Evolutionary conservation across 495 filamentous ascomycete species (phyloP), one percentile per base, ranked within the genome.

Genomic region (Aspergillus leporis): DNA sequence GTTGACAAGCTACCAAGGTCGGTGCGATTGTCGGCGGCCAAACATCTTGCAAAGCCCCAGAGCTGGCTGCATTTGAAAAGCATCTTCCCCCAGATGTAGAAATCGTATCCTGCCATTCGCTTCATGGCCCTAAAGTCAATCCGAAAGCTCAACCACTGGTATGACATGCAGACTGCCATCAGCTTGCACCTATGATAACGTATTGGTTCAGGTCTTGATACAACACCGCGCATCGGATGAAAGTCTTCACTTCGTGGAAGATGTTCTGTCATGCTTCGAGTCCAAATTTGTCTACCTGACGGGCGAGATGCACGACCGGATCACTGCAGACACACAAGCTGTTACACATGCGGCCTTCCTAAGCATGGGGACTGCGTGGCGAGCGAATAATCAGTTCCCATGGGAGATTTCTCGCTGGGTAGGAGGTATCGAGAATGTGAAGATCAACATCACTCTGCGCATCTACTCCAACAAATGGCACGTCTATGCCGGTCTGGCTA

Each of bases 381-480:
- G 88, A 62, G 91, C 92, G 22, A 96, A 91, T 70, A 78, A 86
- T 31, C 91, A 97, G 65, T 98, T 97, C 65, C 94, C 94, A 2
- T 98, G 94, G 94, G 94, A 98, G 63, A 85, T 90, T 47, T 83
- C 85, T 7, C 91, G 93, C 58, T 98, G 97, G 78, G 83, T 96
- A 4, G 93, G 94, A 52, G 94, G 95, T 23, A 97, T 98, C 68
- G 94, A 98, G 77, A 98, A 98, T 74, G 91, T 98, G 68, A 98
- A 98, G 78, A 97, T 97, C 74, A 98, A 98, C 73, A 85, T 97
- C 60, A 98, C 91, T 40, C 75, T 98, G 60, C 91, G 94, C 64
- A 98, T 98, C 72, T 98, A 97, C 76, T 87, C 89, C 58, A 95
- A 96, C 72, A 98, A 97, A 73, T 98, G 94, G 94, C 94, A 98